A percentile compares a stretch with the other conserved stretches of the same genome.
Evolutionary conservation across 1,284 basidiomycete species (phyloP).

Genomic region (Somion occarium): DNA sequence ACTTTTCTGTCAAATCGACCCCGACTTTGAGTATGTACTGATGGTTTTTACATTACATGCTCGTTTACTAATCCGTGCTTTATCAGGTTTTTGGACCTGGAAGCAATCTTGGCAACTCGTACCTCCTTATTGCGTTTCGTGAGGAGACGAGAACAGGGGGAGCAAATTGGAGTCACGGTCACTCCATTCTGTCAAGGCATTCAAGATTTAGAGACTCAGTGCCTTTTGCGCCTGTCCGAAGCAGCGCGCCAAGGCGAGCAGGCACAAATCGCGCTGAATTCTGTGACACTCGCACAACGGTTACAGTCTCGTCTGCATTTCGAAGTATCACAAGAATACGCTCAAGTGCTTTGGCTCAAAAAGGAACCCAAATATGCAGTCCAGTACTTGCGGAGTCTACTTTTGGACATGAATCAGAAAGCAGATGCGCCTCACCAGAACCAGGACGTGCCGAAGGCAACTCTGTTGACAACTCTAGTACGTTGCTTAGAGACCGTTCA

Average conservation of each 20-base stretch:
- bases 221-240: constrained; percentile 70
- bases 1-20: constrained; percentile 43
- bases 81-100: constrained; percentile 69
- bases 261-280: constrained; percentile 83
- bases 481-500: constrained; percentile 16
- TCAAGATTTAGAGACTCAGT: constrained; percentile 61
- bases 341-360: constrained; percentile 87
- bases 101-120: constrained; percentile 79
- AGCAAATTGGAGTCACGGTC: constrained; percentile 67
- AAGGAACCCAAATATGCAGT: constrained; percentile 84
- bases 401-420: constrained; percentile 12
- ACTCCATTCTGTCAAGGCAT: constrained; percentile 52
- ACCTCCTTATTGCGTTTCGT: constrained; percentile 75
- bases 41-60: neutral
- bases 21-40: constrained; percentile 69
- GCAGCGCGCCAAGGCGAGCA: constrained; percentile 71
- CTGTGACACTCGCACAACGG: constrained; percentile 71
- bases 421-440: too few relatives aligned
- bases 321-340: constrained; percentile 76
- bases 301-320: constrained; percentile 48
- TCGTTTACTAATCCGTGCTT: neutral
- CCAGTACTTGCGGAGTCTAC: constrained; percentile 58
- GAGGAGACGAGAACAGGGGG: constrained; percentile 58
- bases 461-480: constrained; percentile 60
- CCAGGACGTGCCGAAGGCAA: constrained; percentile 33